Base-by-base conservation (phyloP, 768 basidiomycete species). In the Boletus barrowsii region DNA sequence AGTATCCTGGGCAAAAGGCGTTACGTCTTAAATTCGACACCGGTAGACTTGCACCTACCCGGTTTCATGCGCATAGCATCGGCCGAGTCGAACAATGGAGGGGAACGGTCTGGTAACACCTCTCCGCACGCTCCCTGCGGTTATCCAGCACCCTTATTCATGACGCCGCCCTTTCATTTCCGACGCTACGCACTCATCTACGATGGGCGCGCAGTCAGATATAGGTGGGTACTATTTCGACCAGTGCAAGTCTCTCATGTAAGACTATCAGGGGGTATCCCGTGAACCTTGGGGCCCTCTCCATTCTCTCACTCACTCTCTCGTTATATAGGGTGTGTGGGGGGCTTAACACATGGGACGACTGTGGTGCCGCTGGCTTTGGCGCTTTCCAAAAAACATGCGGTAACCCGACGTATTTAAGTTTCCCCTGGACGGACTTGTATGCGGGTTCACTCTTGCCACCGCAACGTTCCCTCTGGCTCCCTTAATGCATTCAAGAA, bases 351-450 rank as follows among this genome's bases (percentile, higher is more conserved):
- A 29, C 57, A 61, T 50, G 55, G 58, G 56, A 30, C 29, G 33
- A 59, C 53, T 52, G 57, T 51, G 44, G 51, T 36, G 57, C 54
- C 57, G 60, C 62, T 64, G 64, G 60, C 57, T 55, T 57, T 58
- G 49, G 47, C 50, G 52, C 51, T 57, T 44, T 50, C 51, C 46
- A 9, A 29, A 30, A 29, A 46, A 55, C 63, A 67, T 53, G 65
- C 53, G 57, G 58, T 46, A 20, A 42, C 53, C 57, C 60, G 44
- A 41, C 10, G 47, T 62, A 66, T 65, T 60, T 65, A 67, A 65
- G 56, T 56, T 56, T 50, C 53, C 50, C 33, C 46, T 50, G 39
- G 18, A 10, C 47, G 36, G 43, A 26, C 47, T 47, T 48, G 55
- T 51, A 11, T 52, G 62, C 24, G 59, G 59, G 51, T 50, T 49